These are phyloP conservation scores for Solanum chmielewskii DNA, from an alignment of 257 asterid genomes.

Conservation along the genomic window DNA sequence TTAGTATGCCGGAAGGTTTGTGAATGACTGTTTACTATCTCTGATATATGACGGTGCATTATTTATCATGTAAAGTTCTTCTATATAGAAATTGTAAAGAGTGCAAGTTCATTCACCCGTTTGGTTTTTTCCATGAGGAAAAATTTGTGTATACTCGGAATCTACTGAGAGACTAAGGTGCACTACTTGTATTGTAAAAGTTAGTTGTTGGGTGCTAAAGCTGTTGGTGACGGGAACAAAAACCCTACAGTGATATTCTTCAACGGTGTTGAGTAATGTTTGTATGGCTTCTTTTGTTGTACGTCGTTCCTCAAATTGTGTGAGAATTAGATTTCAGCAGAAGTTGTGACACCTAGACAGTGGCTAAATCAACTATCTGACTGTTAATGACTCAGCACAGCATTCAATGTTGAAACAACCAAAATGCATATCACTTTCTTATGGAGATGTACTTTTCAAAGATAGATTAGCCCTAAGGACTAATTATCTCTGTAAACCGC, in stretches of 20 bases:
- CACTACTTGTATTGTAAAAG: background rate
- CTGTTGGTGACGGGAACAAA: background rate
- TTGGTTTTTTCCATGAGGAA: background rate
- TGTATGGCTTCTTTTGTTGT: background rate
- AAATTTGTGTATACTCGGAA: background rate
- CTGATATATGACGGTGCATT: background rate
- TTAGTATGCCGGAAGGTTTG: constrained; percentile 83
- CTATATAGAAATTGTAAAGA: background rate
- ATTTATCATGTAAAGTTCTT: background rate
- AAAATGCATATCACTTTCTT: background rate
- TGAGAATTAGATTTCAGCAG: background rate
- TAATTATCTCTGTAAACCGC: background rate
- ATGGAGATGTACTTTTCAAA: background rate
- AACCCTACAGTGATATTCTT: background rate
- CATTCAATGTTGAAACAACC: background rate
- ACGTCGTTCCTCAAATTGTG: background rate
- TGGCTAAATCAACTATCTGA: background rate
- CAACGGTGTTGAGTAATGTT: background rate
- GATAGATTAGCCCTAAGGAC: background rate
- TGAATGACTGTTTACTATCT: constrained; percentile 3
- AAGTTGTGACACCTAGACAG: background rate
- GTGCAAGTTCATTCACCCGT: background rate
- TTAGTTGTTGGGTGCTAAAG: background rate
- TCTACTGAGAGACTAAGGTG: background rate
- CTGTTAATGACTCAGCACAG: background rate